phyloP scores from a whole-genome alignment of 176 grass and related monocot species.

The Urochloa ruziziensis region DNA sequence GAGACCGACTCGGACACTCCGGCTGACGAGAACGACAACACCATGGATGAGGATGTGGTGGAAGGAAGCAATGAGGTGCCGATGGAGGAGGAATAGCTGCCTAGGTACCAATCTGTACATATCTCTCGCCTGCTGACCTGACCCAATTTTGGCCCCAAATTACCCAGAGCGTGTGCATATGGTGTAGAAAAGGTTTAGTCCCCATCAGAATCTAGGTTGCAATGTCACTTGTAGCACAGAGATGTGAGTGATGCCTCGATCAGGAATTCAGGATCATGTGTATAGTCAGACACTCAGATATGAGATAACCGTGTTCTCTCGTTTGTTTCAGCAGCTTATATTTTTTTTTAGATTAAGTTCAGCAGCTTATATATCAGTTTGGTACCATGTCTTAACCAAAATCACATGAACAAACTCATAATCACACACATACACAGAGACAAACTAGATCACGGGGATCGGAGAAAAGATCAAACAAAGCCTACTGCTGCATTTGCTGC shows the following conservation, averaged over 20 bases:
- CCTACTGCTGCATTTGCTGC: constrained; percentile 6
- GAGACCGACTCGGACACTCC: constrained; percentile 22
- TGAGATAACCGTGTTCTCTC: not conserved
- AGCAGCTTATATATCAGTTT: constrained; percentile 1
- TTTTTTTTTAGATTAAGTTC: too few relatives aligned
- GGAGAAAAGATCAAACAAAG: not conserved
- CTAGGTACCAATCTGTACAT: constrained; percentile 11
- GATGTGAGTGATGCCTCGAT: not conserved
- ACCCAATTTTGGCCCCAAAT: not conserved
- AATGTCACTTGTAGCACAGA: constrained; percentile 16
- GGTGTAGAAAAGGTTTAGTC: not conserved
- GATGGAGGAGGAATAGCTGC: constrained; percentile 35
- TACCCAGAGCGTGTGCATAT: not conserved
- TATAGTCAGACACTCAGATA: not conserved
- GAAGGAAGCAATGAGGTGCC: constrained; percentile 20
- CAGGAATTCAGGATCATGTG: not conserved
- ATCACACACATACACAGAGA: not conserved
- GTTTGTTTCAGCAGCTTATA: not conserved
- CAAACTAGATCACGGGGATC: not conserved
- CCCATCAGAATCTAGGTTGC: not conserved
- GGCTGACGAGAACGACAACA: constrained; percentile 26
- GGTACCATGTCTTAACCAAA: not conserved
- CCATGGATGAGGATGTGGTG: constrained; percentile 37
- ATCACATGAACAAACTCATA: constrained; percentile 19
- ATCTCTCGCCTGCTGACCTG: not conserved